phyloP scores from a whole-genome alignment of 306 rosid species.

The Trichosanthes truncata region DNA sequence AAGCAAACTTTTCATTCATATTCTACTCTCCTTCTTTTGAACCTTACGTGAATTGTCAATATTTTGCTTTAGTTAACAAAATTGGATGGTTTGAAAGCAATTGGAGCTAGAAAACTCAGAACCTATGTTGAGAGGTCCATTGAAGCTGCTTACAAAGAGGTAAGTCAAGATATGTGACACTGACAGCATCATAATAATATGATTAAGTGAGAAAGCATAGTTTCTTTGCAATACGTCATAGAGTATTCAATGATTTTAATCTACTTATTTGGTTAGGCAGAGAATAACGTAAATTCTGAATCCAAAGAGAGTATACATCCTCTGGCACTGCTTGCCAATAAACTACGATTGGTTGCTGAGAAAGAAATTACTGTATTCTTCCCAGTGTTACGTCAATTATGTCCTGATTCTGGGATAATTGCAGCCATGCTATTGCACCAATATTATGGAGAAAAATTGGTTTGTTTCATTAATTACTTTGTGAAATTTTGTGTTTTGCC shows the following conservation, averaged over 20 bases:
- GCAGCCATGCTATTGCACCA: conserved; percentile 29
- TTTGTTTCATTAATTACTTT: conserved; percentile 16
- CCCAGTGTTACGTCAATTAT: conserved; percentile 29
- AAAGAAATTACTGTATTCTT: conserved; percentile 37
- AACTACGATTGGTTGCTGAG: conserved; percentile 35
- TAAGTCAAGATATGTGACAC: conserved; percentile 6
- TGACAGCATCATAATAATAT: not conserved
- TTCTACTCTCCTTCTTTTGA: not conserved
- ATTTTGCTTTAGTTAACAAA: conserved; percentile 19
- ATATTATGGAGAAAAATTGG: conserved; percentile 41
- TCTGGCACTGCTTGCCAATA: conserved; percentile 39
- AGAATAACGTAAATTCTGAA: conserved; percentile 23
- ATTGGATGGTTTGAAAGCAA: conserved; percentile 16
- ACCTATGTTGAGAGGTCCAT: conserved; percentile 36
- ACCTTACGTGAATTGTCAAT: not conserved
- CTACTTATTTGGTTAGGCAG: conserved; percentile 23
- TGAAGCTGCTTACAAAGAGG: conserved; percentile 33
- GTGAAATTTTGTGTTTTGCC: not conserved
- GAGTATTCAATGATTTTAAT: not conserved
- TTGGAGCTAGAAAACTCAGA: conserved; percentile 22
- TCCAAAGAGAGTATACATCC: conserved; percentile 36
- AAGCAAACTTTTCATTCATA: not conserved
- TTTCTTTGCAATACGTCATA: not conserved
- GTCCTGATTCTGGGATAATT: conserved; percentile 34
- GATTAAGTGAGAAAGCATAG: not conserved